Evolutionary conservation across 1,284 basidiomycete genomes (phyloP).

Genomic region (Flammula alnicola): DNA sequence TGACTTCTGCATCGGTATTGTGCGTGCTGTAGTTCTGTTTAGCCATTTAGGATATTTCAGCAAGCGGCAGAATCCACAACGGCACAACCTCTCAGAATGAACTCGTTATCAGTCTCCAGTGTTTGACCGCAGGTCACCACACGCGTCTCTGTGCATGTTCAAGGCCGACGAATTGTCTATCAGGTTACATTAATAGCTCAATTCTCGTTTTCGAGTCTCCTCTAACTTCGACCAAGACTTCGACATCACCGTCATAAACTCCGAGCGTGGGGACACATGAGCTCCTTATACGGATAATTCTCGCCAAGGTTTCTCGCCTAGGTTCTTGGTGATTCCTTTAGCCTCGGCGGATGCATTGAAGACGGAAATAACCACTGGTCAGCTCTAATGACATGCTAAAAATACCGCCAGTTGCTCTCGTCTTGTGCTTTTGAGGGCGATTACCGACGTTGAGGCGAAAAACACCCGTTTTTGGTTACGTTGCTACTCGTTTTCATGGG

Average conservation of each 20-base stretch:
- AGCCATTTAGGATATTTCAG: too few relatives aligned
- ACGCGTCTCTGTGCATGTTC: not conserved
- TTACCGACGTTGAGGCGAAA: conserved; percentile 25
- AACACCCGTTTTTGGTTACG: conserved; percentile 14
- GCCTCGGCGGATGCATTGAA: not conserved
- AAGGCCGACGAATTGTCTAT: not conserved
- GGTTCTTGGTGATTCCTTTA: not conserved
- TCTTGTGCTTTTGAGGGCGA: not conserved
- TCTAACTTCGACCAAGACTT: not conserved
- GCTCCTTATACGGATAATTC: conserved; percentile 11
- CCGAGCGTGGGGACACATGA: conserved; percentile 8
- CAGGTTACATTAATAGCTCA: not conserved
- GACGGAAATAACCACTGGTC: conserved; percentile 7
- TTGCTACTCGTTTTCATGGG: not conserved
- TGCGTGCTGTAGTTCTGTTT: too few relatives aligned
- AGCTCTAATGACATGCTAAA: conserved; percentile 8
- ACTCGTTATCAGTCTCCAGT: not conserved
- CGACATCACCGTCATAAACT: not conserved
- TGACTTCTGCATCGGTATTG: too few relatives aligned
- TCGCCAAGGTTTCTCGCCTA: conserved; percentile 14
- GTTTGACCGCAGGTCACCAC: not conserved
- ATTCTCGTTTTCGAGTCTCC: not conserved
- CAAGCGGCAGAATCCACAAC: too few relatives aligned
- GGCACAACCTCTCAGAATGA: not conserved
- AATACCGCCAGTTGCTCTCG: not conserved